Base-by-base conservation (phyloP, 768 basidiomycete species). In the Tylopilus felleus region DNA sequence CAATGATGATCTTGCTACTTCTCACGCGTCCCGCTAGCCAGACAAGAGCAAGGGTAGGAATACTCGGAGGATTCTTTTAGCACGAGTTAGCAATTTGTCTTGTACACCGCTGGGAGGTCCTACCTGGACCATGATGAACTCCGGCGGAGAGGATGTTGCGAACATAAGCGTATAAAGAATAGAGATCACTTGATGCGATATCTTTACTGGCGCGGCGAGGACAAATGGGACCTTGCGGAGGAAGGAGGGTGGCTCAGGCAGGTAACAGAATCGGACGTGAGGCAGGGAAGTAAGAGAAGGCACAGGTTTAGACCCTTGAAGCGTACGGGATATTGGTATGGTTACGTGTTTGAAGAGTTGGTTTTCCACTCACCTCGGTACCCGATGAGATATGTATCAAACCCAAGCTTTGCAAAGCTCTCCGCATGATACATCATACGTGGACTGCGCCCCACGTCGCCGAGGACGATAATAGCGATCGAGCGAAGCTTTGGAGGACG, bases 391-490 rank as follows among this genome's bases (percentile, higher is more conserved):
- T 83, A 82, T 2, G 92, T 93, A 54, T 80, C 73, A 69, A 91
- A 97, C 6, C 79, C 83, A 49, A 84, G 79, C 52, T 85, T 81
- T 36, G 91, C 88, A 66, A 99, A 90, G 65, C 90, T 94, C 67
- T 96, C 84, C 0, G 96, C 88, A 63, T 99, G 97, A 69, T 98
- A 98, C 92, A 98, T 96, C 92, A 98, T 98, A 50, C 97, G 79
- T 12, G 97, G 97, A 67, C 90, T 93, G 53, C 97, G 81, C 2
- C 96, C 97, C 45, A 99, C 84, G 74, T 99, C 97, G 10, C 97
- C 97, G 10, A 99, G 78, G 14, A 99, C 97, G 45, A 98, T 73
- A 51, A 98, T 83, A 5, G 85, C 90, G n/a, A 91, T 89, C 3
- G 91, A 84, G 17, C 87, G 85, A 27, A 80, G 67, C 44, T 74